Conservation (phyloP, 192 early-diverging fungal species). For the Haplosporangium gracile region DNA sequence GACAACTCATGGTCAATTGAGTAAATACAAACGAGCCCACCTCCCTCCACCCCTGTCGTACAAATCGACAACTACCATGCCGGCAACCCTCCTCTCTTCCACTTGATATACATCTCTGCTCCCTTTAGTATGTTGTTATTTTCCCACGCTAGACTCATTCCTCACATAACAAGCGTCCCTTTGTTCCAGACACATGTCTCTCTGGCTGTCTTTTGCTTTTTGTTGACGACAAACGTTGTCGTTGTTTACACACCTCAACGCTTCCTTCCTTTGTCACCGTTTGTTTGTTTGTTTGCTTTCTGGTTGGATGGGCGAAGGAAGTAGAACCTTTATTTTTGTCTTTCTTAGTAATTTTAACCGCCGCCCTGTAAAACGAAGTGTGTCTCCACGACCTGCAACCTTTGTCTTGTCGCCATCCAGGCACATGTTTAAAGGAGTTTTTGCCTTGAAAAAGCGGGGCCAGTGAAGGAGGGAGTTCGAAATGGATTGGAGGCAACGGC, state of each 20-base stretch:
- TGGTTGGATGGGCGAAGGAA: constrained; percentile 1
- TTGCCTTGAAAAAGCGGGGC: no score
- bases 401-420: background rate
- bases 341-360: background rate
- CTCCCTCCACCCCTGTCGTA: background rate
- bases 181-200: background rate
- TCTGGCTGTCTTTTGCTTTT: no score
- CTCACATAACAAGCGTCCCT: background rate
- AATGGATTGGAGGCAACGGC: no score
- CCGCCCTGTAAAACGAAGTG: background rate
- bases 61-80: background rate
- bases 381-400: background rate
- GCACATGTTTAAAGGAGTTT: background rate
- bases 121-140: background rate
- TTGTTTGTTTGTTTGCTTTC: background rate
- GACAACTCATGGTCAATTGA: background rate
- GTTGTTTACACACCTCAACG: background rate
- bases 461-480: no score
- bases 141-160: background rate
- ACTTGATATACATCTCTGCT: background rate
- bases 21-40: background rate
- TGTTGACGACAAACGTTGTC: background rate
- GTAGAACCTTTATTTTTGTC: background rate
- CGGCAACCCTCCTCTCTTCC: background rate
- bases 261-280: background rate